Percentiles rank a stretch among this genome's conserved stretches.
phyloP scores from a whole-genome alignment of 1,284 basidiomycete species.

The Cutaneotrichosporon sp. region DNA sequence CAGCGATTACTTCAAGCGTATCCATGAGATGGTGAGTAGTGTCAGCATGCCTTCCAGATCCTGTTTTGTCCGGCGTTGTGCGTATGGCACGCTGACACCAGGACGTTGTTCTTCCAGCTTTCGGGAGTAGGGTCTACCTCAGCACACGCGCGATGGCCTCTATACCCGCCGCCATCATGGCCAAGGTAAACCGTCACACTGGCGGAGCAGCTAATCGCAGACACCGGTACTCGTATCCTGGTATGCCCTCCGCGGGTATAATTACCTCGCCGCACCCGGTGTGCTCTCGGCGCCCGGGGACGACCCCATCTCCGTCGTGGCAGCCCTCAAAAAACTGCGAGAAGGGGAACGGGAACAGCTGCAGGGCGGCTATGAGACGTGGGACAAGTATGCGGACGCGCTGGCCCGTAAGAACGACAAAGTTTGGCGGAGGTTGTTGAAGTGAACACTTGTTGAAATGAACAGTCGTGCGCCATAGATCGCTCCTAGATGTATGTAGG shows the following conservation, averaged over 20 bases:
- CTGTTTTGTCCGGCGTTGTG: too few species aligned
- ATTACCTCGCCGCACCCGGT: not conserved
- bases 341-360: too few species aligned
- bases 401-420: not conserved
- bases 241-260: not conserved
- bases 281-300: not conserved
- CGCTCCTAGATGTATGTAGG: too few species aligned
- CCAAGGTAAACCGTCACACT: not conserved
- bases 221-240: not conserved
- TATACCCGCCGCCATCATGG: conserved; percentile 3
- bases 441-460: too few species aligned
- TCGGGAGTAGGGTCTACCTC: not conserved
- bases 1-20: not conserved
- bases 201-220: not conserved
- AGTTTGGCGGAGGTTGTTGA: not conserved
- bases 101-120: conserved; percentile 3
- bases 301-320: not conserved
- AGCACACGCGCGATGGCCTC: not conserved
- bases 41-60: too few species aligned
- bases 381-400: not conserved
- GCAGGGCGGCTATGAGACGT: too few species aligned
- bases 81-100: too few species aligned
- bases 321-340: not conserved
- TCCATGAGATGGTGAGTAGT: not conserved
- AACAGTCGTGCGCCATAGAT: too few species aligned